Evolutionary conservation across 192 early-diverging fungal genomes (phyloP).

Genomic region (Chytriomyces hyalinus): DNA sequence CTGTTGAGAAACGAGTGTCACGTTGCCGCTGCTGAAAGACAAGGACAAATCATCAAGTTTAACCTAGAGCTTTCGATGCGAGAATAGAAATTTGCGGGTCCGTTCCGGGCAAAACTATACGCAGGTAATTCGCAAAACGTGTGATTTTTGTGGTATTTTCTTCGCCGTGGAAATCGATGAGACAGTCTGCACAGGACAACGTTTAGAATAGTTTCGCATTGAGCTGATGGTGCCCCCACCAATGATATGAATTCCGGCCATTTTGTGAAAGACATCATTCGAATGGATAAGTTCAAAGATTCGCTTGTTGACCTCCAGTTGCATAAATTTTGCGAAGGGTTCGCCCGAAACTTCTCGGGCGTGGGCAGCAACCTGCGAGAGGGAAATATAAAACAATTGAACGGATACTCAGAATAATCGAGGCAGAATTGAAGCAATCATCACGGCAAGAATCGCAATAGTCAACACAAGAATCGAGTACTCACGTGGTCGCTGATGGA

Average conservation of each 20-base stretch:
- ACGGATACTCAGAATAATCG: not conserved
- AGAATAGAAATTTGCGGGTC: constrained; percentile 76
- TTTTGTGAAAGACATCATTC: constrained; percentile 75
- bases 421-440: not conserved
- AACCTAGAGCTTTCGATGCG: constrained; percentile 76
- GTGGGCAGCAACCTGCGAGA: constrained; percentile 51
- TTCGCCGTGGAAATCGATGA: constrained; percentile 81
- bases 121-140: constrained; percentile 81
- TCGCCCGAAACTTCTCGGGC: constrained; percentile 76
- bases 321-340: constrained; percentile 71
- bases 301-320: constrained; percentile 75
- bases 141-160: constrained; percentile 79
- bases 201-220: not conserved
- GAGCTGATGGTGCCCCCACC: constrained; percentile 51
- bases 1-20: constrained; percentile 34
- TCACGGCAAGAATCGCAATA: not conserved
- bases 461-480: not conserved
- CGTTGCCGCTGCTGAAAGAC: not conserved
- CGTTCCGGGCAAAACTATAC: constrained; percentile 73
- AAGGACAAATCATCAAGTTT: not conserved
- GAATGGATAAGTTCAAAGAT: constrained; percentile 83
- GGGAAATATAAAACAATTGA: not conserved
- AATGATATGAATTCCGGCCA: constrained; percentile 81
- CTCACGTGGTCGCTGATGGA: constrained; percentile 26
- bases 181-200: constrained; percentile 58